Base-by-base conservation (phyloP, 805 yeast genomes). In the Lachancea cidri region DNA sequence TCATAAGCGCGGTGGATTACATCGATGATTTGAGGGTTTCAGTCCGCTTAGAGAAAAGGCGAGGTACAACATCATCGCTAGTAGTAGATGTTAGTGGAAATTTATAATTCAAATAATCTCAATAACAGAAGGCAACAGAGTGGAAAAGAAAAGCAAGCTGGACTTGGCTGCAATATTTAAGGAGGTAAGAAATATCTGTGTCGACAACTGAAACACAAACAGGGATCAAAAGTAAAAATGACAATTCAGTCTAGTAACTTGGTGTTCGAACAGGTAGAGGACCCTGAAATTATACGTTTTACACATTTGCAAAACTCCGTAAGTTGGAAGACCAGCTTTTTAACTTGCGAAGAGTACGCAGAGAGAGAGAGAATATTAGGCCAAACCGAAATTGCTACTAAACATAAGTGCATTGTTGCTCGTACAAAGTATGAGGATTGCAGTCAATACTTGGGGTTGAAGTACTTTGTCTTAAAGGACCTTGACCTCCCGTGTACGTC, bases 331-430 rank as follows among this genome's bases (percentile, higher is more conserved):
- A 58, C 65, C 7, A 47, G 47, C 35, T 32, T 42, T 5, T 45
- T 66, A 22, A 57, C 63, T 1, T 24, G 45, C 4, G 68, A 64
- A 29, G 58, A 67, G 34, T 69, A 69, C 41, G 59, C 59, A 18
- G 62, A 60, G 11, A 60, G 73, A 44, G 72, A 69, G 46, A 41
- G 50, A 47, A 5, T 50, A 11, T 41, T 63, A n/a, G 67, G 69
- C 1, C 41, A 45, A 4, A 50, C 65, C 5, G 52, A 53, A 19
- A 41, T 58, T 30, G 56, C 62, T 9, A 51, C 51, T 35, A 52
- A 48, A 35, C 29, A 52, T 24, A 38, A 44, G 9, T 29, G 45
- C 22, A 20, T 34, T 4, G 49, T 42, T n/a, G 39, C 46, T 30
- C 47, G 43, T 17, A 39, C 41, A 19, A 19, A 39, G 25, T 50